Evolutionary conservation across 2,329 filamentous ascomycete species (phyloP), one percentile per base, ranked within the genome.

Genomic region (Hymenoscyphus fraxineus): DNA sequence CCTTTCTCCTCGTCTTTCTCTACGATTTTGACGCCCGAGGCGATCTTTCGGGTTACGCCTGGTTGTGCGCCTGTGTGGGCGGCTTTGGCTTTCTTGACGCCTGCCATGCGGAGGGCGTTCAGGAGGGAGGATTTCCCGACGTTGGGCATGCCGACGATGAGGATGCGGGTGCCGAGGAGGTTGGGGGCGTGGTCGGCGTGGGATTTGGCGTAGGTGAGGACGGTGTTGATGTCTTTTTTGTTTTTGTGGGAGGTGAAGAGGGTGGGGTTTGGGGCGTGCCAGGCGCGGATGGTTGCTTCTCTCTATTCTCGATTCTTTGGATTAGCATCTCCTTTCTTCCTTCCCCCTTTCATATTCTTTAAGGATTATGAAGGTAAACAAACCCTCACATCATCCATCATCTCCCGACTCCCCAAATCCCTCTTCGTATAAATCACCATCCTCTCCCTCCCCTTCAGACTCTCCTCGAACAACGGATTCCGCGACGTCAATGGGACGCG

Each of bases 101-200:
- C 92, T 19, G 83, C 80, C 51, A 82, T 84, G 22, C 95, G 88
- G 59, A 98, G 83, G 16, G 88, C 85, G 76, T 99, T 99, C 54
- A 99, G 85, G n/a, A 99, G 82, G 1, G 93, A 93, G 58, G 92
- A 96, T 78, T 99, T 99, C 41, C 95, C 95, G 0, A 97, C 92
- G 75, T 99, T 99, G 41, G 95, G 95, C 93, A 99, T 97, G 63
- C 95, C 95, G 15, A 98, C 93, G 0, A 98, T 86, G 76, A 99
- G 85, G 64, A 93, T 85, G 59, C 93, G 86, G 70, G 92, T 84
- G n/a, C 93, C 93, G 7, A 91, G 88, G n/a, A 98, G 79, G 27
- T 85, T 85, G 70, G 87, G 81, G 38, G 77, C 75, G 32, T 78
- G 74, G n/a, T 73, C 68, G 31, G 83, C 83, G 66, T 84, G 80